Conservation (phyloP, 805 yeast species). For the Phaffomyces antillensis region DNA sequence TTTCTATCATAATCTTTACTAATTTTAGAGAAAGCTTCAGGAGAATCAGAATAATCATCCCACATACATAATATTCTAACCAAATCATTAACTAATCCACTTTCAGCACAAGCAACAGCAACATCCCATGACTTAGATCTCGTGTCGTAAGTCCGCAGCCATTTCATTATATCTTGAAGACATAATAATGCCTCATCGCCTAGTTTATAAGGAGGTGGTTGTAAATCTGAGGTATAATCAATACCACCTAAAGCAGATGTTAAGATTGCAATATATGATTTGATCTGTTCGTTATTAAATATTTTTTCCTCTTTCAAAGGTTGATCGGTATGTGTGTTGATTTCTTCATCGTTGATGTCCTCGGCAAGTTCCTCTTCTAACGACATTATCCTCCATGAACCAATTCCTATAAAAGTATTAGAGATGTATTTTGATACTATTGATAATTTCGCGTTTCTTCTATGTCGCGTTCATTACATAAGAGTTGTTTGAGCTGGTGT, state of each 20-base stretch:
- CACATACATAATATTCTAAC: conserved; percentile 68
- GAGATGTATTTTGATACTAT: background rate
- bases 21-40: conserved; percentile 21
- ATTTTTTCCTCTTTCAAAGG: background rate
- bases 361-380: conserved; percentile 8
- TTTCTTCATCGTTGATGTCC: conserved; percentile 1
- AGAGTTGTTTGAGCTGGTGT: too few relatives aligned
- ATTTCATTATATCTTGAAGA: conserved; percentile 76
- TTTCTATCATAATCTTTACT: conserved; percentile 40
- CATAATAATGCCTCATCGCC: conserved; percentile 78
- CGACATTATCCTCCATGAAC: conserved; percentile 1
- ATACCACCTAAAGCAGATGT: conserved; percentile 90
- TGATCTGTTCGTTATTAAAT: conserved; percentile 19
- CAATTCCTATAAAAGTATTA: background rate
- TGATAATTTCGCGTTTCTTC: background rate
- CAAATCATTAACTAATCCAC: conserved; percentile 72
- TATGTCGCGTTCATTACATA: background rate
- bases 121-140: conserved; percentile 65
- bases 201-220: conserved; percentile 55
- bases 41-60: conserved; percentile 38
- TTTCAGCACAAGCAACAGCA: conserved; percentile 80
- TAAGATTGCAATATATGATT: conserved; percentile 71
- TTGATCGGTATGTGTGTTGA: background rate
- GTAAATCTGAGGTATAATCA: conserved; percentile 48
- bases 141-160: conserved; percentile 84